Conservation (phyloP, 495 filamentous ascomycete species). For the Sordaria brevicollis region DNA sequence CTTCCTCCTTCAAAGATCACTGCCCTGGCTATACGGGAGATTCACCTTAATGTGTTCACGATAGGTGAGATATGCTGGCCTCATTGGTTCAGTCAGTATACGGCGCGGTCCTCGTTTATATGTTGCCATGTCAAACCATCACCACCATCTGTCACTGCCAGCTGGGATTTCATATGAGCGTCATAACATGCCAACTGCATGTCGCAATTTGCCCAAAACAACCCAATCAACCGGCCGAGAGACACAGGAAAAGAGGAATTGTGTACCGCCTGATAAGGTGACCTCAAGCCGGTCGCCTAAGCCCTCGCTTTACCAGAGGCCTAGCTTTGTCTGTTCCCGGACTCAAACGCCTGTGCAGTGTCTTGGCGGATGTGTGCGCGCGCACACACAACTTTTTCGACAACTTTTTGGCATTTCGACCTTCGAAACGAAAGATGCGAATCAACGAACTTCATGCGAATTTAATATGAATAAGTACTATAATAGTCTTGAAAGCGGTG, state of each 20-base stretch:
- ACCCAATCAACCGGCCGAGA: conserved; percentile 9
- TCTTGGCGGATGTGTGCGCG: too few species aligned
- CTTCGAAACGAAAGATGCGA: too few species aligned
- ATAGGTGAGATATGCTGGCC: background rate
- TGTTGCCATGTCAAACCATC: background rate
- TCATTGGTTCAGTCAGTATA: background rate
- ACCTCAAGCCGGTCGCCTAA: background rate
- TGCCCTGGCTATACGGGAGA: background rate
- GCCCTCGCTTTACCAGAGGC: background rate
- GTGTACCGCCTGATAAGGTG: background rate
- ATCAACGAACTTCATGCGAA: too few species aligned
- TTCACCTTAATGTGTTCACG: background rate
- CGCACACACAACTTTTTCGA: too few species aligned
- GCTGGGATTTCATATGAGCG: background rate
- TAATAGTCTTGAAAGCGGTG: too few species aligned
- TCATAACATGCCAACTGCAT: conserved; percentile 2
- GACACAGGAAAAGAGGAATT: background rate
- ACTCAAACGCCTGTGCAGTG: too few species aligned
- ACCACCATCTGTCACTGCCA: background rate
- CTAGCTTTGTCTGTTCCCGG: background rate
- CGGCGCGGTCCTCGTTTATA: background rate
- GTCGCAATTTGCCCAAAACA: conserved; percentile 14
- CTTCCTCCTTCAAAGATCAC: background rate
- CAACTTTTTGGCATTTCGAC: too few species aligned
- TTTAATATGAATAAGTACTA: too few species aligned